Percentiles rank a stretch among this genome's conserved stretches.
Conservation (phyloP, 1,284 basidiomycete genomes). For the Cryptococcus sp. region DNA sequence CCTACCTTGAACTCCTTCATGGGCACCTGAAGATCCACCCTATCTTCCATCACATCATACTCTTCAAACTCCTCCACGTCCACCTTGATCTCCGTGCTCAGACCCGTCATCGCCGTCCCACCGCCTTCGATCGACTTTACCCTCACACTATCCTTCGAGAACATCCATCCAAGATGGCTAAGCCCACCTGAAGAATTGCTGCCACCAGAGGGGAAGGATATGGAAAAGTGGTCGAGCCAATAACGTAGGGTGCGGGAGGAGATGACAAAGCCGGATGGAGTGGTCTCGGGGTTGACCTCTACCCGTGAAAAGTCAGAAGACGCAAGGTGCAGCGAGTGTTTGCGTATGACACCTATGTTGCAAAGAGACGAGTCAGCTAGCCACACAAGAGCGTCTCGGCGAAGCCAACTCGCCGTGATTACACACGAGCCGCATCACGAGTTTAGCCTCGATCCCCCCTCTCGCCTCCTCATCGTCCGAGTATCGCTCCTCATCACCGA, state of each 20-base stretch:
- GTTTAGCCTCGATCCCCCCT: constrained; percentile 21
- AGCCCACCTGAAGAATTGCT: constrained; percentile 17
- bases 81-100: constrained; percentile 46
- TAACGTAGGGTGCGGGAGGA: constrained; percentile 41
- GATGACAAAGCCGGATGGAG: constrained; percentile 42
- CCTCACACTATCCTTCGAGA: constrained; percentile 34
- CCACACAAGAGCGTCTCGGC: neutral
- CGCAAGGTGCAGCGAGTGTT: constrained; percentile 46
- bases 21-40: constrained; percentile 44
- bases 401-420: constrained; percentile 41
- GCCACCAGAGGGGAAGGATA: constrained; percentile 22
- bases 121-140: constrained; percentile 44
- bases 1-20: constrained; percentile 50
- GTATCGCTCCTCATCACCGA: constrained; percentile 24
- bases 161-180: constrained; percentile 46
- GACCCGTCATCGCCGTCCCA: constrained; percentile 17
- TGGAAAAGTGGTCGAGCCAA: constrained; percentile 48
- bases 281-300: constrained; percentile 41
- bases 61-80: constrained; percentile 44
- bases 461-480: constrained; percentile 24
- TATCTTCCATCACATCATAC: constrained; percentile 31
- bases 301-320: constrained; percentile 43
- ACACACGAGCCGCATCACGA: constrained; percentile 45
- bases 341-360: constrained; percentile 44
- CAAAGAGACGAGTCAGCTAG: neutral